Evolutionary conservation across 202 grass and related monocot species (phyloP).

Genomic region (Cymbopogon flexuosus): DNA sequence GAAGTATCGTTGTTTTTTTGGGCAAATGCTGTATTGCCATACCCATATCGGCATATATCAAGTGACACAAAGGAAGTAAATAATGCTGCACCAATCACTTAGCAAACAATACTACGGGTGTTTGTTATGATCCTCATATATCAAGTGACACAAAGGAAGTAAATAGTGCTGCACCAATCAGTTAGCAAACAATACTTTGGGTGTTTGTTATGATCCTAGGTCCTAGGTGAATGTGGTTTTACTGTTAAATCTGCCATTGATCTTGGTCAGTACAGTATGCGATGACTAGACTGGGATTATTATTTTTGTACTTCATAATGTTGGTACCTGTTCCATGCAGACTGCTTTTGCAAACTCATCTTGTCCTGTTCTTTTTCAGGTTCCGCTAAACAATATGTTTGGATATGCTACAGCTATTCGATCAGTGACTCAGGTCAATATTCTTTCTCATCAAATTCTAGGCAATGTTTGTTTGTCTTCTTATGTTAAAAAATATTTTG

Average conservation of each 20-base stretch:
- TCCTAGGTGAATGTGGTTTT: background rate
- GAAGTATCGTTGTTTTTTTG: background rate
- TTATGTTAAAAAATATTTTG: background rate
- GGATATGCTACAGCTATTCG: constrained; percentile 86
- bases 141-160: no score
- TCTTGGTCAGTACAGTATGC: background rate
- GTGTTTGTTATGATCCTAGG: background rate
- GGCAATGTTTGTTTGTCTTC: background rate
- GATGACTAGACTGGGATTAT: background rate
- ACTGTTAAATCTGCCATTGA: background rate
- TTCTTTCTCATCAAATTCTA: constrained; percentile 3
- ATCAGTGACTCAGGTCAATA: constrained; percentile 82
- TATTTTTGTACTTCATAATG: background rate
- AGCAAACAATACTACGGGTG: background rate
- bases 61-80: background rate
- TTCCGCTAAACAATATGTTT: constrained; percentile 98
- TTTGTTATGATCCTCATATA: background rate
- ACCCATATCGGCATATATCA: background rate
- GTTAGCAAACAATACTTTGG: background rate
- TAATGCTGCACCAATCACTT: background rate
- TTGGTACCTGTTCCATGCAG: background rate
- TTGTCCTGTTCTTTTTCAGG: constrained; percentile 48
- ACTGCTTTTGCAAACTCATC: constrained; percentile 4
- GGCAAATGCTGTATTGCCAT: background rate
- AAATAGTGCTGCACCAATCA: no score